Conservation (phyloP, 371 early-diverging fungal species). For the Zychaea mexicana region DNA sequence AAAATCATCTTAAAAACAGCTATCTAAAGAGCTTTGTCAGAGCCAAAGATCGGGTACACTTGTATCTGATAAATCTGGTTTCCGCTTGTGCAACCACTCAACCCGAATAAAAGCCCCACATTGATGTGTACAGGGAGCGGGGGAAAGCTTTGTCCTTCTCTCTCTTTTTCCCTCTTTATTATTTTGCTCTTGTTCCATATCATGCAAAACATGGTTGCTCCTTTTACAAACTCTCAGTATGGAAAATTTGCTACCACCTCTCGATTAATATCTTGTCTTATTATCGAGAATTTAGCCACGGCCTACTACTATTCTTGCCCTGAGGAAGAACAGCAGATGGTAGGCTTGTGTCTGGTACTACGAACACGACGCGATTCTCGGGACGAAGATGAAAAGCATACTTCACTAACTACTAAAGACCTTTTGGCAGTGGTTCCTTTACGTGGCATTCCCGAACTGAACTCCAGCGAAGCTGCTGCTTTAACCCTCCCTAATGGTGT, state of each 20-base stretch:
- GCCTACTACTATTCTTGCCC: conserved; percentile 38
- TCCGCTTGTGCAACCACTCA: not conserved
- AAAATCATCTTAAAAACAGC: too few species aligned
- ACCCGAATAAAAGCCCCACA: not conserved
- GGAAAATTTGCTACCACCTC: conserved; percentile 61
- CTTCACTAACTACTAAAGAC: conserved; percentile 6
- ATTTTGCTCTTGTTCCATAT: not conserved
- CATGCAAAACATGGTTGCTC: not conserved
- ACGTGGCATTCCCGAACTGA: conserved; percentile 38
- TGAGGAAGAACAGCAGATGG: not conserved
- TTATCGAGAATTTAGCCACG: conserved; percentile 57
- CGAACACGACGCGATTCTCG: not conserved
- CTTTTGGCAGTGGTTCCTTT: conserved; percentile 44
- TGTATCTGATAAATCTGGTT: too few species aligned
- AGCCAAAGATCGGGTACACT: too few species aligned
- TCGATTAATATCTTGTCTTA: conserved; percentile 60
- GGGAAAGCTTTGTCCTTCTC: too few species aligned
- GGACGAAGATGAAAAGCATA: not conserved
- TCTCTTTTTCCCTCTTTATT: not conserved
- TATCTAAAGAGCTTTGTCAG: too few species aligned
- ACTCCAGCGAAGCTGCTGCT: conserved; percentile 1
- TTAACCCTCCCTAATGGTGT: conserved; percentile 28
- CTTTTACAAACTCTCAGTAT: conserved; percentile 29
- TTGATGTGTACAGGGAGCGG: too few species aligned
- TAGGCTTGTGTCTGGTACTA: conserved; percentile 1